These are phyloP conservation scores for Aureobasidium subglaciale DNA, from an alignment of 2,329 filamentous ascomycete genomes.

Conservation along the genomic window DNA sequence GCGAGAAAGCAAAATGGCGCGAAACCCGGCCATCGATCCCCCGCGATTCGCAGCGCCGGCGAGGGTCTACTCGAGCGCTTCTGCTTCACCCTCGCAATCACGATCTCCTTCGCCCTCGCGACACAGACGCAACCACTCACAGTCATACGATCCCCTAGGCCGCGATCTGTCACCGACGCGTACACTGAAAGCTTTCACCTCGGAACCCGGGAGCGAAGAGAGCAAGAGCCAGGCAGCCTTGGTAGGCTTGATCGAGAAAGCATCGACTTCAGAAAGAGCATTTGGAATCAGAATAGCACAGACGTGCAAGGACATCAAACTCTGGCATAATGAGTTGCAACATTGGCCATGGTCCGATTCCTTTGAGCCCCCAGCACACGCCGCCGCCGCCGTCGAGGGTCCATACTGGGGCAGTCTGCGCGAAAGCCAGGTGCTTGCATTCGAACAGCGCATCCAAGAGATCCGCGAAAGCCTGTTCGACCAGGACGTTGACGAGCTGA, in stretches of 20 bases:
- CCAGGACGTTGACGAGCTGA: conserved; percentile 77
- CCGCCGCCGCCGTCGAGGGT: conserved; percentile 26
- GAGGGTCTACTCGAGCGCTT: conserved; percentile 1
- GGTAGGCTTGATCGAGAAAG: conserved; percentile 51
- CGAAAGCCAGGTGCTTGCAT: conserved; percentile 54
- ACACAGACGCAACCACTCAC: conserved; percentile 20
- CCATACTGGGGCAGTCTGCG: conserved; percentile 66
- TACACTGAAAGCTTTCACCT: conserved; percentile 55
- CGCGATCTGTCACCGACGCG: conserved; percentile 54
- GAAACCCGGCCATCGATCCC: conserved; percentile 25
- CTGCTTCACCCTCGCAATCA: conserved; percentile 21
- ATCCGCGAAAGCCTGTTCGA: conserved; percentile 64
- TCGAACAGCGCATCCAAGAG: conserved; percentile 66
- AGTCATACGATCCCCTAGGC: conserved; percentile 40
- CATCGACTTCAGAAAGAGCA: conserved; percentile 59
- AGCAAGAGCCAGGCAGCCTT: conserved; percentile 32
- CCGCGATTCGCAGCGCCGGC: conserved; percentile 16
- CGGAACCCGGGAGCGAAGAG: conserved; percentile 24
- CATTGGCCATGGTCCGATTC: conserved; percentile 52
- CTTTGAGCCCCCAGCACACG: conserved; percentile 34
- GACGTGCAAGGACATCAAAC: conserved; percentile 62
- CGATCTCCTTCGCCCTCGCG: conserved; percentile 24
- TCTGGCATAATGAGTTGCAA: conserved; percentile 68
- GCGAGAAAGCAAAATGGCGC: conserved; percentile 17
- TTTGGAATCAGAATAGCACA: conserved; percentile 64